Conservation (phyloP, 2,329 filamentous ascomycete genomes). For the Aspergillus udagawae region DNA sequence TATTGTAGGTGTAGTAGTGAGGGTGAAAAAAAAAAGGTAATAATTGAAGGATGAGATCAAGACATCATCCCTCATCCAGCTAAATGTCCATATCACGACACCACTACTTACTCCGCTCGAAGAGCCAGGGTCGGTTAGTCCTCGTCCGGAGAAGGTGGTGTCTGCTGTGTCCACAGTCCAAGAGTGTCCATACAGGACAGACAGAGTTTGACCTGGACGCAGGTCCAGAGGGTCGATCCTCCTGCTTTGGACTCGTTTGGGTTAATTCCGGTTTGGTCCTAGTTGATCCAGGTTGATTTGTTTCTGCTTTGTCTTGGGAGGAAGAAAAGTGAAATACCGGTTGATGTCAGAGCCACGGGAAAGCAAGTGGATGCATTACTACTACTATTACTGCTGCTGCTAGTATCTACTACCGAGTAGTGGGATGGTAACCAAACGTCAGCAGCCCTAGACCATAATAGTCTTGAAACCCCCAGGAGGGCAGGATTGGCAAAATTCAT, state of each 20-base stretch:
- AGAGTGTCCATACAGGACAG: slow-evolving; percentile 18
- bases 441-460: slow-evolving; percentile 6
- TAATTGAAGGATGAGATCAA: slow-evolving; percentile 32
- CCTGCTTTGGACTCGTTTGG: slow-evolving; percentile 33
- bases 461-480: not conserved
- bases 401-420: slow-evolving; percentile 12
- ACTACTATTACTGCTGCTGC: not conserved
- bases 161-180: not conserved
- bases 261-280: slow-evolving; percentile 27
- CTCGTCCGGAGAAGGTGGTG: slow-evolving; percentile 29
- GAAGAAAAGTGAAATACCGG: slow-evolving; percentile 27
- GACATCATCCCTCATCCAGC: slow-evolving; percentile 30
- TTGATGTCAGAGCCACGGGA: slow-evolving; percentile 35
- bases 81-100: slow-evolving; percentile 19
- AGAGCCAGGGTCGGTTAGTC: slow-evolving; percentile 26
- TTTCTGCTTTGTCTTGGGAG: slow-evolving; percentile 23
- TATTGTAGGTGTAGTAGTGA: slow-evolving; percentile 22
- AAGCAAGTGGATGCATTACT: slow-evolving; percentile 28
- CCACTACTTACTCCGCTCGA: slow-evolving; percentile 15
- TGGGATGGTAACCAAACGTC: slow-evolving; percentile 17
- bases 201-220: slow-evolving; percentile 38
- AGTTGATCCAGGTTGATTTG: slow-evolving; percentile 20
- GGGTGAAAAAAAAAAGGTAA: slow-evolving; percentile 7
- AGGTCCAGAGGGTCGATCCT: slow-evolving; percentile 39
- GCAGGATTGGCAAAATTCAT: not conserved